These are phyloP conservation scores for Caloboletus firmus DNA, from an alignment of 1,284 basidiomycete species.

Conservation along the genomic window DNA sequence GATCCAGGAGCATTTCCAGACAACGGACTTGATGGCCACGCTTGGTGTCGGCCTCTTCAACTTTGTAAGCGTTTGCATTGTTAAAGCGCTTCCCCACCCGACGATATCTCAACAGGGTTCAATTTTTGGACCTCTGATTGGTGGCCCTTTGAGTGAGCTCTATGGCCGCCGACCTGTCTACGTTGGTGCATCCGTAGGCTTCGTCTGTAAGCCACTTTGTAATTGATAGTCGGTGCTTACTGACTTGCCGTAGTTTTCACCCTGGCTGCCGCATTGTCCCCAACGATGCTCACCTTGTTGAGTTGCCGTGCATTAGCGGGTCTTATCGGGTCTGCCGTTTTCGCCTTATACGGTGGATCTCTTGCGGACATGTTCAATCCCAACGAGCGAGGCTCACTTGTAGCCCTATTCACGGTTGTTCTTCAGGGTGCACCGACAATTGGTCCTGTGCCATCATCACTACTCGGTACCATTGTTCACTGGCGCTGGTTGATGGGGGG, in stretches of 20 bases:
- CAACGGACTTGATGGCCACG: slow-evolving; percentile 19
- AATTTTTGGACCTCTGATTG: slow-evolving; percentile 30
- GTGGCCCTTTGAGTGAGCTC: slow-evolving; percentile 28
- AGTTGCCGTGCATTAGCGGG: slow-evolving; percentile 23
- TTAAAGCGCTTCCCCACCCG: not conserved
- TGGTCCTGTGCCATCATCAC: slow-evolving; percentile 28
- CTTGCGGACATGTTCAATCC: slow-evolving; percentile 28
- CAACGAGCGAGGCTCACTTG: slow-evolving; percentile 25
- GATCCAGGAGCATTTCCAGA: slow-evolving; percentile 26
- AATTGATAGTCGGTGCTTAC: not conserved
- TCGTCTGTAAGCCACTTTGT: slow-evolving; percentile 13
- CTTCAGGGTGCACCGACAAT: slow-evolving; percentile 30
- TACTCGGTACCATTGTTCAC: slow-evolving; percentile 22
- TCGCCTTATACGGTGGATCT: slow-evolving; percentile 29
- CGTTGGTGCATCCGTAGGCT: slow-evolving; percentile 24
- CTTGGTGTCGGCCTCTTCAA: slow-evolving; percentile 30
- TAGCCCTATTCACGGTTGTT: slow-evolving; percentile 30
- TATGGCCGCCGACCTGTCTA: slow-evolving; percentile 28
- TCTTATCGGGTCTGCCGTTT: slow-evolving; percentile 23
- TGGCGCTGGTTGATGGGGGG: slow-evolving; percentile 30
- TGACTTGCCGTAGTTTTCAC: slow-evolving; percentile 21
- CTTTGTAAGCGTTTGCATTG: slow-evolving; percentile 17
- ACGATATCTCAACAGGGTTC: slow-evolving; percentile 16
- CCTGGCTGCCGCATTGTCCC: slow-evolving; percentile 21
- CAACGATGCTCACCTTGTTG: slow-evolving; percentile 16